phyloP scores from a whole-genome alignment of 805 yeast genomes.

The Scheffersomyces amazonensis region DNA sequence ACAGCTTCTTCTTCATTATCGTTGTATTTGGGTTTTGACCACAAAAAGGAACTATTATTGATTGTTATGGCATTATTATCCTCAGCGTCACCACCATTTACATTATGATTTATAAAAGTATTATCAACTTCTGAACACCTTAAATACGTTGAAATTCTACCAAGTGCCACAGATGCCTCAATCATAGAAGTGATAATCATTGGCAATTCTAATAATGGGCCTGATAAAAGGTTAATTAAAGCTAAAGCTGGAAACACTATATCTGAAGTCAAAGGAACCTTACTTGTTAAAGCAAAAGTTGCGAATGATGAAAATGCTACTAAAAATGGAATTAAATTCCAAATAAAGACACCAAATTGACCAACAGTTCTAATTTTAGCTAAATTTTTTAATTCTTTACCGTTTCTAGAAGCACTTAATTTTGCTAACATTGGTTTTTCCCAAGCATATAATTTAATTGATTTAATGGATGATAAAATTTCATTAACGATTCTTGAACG shows the following conservation, averaged over 20 bases:
- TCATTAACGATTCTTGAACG: conserved; percentile 62
- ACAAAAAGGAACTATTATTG: conserved; percentile 51
- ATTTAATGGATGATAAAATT: conserved; percentile 55
- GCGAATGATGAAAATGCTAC: conserved; percentile 63
- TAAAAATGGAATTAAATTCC: conserved; percentile 64
- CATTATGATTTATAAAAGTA: conserved; percentile 13
- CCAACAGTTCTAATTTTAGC: conserved; percentile 44
- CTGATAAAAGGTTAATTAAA: conserved; percentile 54
- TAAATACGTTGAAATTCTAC: conserved; percentile 51
- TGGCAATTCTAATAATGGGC: conserved; percentile 61
- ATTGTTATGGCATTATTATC: conserved; percentile 40
- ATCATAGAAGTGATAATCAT: conserved; percentile 52
- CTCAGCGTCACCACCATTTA: conserved; percentile 3
- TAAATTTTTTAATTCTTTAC: conserved; percentile 52
- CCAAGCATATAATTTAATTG: conserved; percentile 69
- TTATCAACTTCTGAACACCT: conserved; percentile 44
- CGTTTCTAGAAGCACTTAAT: conserved; percentile 53
- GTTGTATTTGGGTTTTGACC: conserved; percentile 30
- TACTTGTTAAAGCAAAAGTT: conserved; percentile 45
- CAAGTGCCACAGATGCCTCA: conserved; percentile 58
- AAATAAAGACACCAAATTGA: conserved; percentile 50
- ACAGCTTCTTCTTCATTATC: conserved; percentile 20
- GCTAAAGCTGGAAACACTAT: conserved; percentile 68
- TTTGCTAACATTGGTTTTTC: conserved; percentile 60
- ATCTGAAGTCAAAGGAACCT: conserved; percentile 58